These are phyloP conservation scores for Saccharomyces mikatae DNA, from an alignment of 805 yeast genomes.

Conservation along the genomic window DNA sequence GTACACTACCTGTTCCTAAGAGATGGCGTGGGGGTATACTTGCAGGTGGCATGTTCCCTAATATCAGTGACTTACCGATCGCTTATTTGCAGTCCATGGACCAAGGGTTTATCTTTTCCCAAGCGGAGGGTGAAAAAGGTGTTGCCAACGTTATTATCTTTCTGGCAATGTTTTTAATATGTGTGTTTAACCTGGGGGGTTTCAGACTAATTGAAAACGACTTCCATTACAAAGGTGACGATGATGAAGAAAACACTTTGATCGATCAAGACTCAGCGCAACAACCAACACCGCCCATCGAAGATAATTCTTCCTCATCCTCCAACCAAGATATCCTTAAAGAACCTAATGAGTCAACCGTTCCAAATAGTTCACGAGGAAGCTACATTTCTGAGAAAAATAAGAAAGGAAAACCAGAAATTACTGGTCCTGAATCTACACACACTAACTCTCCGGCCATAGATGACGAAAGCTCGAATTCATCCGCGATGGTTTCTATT, in stretches of 20 bases:
- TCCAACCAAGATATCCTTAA: not conserved
- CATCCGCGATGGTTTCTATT: not conserved
- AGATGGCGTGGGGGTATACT: conserved; percentile 66
- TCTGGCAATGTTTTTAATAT: conserved; percentile 54
- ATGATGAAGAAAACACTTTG: conserved; percentile 20
- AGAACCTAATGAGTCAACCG: not conserved
- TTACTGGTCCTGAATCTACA: not conserved
- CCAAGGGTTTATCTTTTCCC: conserved; percentile 48
- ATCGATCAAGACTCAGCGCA: conserved; percentile 1
- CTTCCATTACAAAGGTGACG: conserved; percentile 32
- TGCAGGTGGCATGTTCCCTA: conserved; percentile 64
- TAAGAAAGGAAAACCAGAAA: not conserved
- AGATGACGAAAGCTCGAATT: not conserved
- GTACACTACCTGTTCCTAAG: conserved; percentile 43
- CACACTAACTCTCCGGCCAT: not conserved
- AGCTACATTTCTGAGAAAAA: not conserved
- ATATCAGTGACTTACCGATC: conserved; percentile 69
- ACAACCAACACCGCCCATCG: not conserved
- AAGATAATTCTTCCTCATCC: not conserved
- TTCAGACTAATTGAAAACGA: conserved; percentile 64
- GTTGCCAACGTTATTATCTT: conserved; percentile 78
- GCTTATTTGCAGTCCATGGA: conserved; percentile 67
- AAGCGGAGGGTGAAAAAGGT: conserved; percentile 60
- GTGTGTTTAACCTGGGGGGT: conserved; percentile 71
- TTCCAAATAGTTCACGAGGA: not conserved